Percentiles rank a stretch among this genome's conserved stretches.
phyloP scores from a whole-genome alignment of 2,329 filamentous ascomycete genomes.

The Zasmidium cellare region DNA sequence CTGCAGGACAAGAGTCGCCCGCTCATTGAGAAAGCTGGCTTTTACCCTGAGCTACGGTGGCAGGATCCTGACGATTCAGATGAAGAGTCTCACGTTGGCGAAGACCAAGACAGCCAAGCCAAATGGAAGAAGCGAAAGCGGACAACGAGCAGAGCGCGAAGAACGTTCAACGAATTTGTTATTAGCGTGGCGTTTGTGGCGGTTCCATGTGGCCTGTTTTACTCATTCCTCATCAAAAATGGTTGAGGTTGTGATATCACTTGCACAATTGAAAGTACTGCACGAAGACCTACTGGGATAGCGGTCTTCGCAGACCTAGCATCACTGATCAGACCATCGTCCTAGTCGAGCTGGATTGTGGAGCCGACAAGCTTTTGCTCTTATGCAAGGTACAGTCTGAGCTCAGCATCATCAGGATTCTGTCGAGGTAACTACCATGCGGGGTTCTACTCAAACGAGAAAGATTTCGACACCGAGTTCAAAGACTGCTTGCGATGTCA shows the following conservation, averaged over 20 bases:
- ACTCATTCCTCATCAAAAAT: constrained; percentile 22
- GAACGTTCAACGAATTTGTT: constrained; percentile 21
- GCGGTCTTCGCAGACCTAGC: not conserved
- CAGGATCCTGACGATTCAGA: constrained; percentile 32
- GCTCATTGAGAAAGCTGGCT: constrained; percentile 45
- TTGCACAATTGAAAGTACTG: not conserved
- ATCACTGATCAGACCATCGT: not conserved
- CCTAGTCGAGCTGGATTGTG: not conserved
- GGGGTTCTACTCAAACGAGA: not conserved
- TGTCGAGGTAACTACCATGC: not conserved
- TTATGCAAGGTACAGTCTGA: not conserved
- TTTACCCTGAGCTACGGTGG: constrained; percentile 36
- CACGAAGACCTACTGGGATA: not conserved
- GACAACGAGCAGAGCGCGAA: constrained; percentile 17
- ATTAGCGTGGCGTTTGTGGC: constrained; percentile 16
- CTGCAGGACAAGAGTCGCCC: constrained; percentile 29
- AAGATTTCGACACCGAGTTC: not conserved
- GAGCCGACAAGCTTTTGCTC: not conserved
- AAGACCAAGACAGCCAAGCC: constrained; percentile 22
- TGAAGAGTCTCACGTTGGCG: constrained; percentile 25
- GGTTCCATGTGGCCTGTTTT: constrained; percentile 20
- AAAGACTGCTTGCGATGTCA: not conserved
- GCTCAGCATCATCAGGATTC: not conserved
- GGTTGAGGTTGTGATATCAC: constrained; percentile 7
- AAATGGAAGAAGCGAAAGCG: constrained; percentile 15